Base-by-base conservation (phyloP, 108 stramenopile species). In the Asterionellopsis glacialis region DNA sequence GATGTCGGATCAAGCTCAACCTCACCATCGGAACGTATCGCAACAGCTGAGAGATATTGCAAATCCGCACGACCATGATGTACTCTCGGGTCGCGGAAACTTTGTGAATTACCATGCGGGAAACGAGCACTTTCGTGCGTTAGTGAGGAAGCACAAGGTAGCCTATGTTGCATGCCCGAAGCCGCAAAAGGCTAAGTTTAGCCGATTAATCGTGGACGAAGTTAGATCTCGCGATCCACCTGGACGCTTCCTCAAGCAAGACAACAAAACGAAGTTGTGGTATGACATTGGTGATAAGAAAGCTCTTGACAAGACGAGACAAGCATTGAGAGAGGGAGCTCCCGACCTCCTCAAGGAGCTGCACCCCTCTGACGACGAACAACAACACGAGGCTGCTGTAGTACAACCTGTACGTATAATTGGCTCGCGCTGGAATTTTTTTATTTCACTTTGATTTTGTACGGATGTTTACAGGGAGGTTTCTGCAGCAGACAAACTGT, bases 221-320 rank as follows among this genome's bases (percentile, higher is more conserved):
- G 85, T 94, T 51, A 67, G 75, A 56, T 42, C 61, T 47, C 69
- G 79, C 58, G 58, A 81, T 51, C 89, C 89, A 0, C 87, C 89
- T 0, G 90, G 90, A n/a, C 68, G 88, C 40, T 94, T 91, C 59
- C 82, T 91, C 33, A 91, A 91, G 51, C 91, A 93, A 67, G 86
- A 88, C 77, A 55, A 61, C 19, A 49, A 63, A n/a, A 79, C 88
- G 6, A 89, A 91, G 45, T 51, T 91, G 13, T 94, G 87, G 89
- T 68, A 74, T 61, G 93, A 94, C 41, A 87, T 94, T 49, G 93
- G 88, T 19, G 90, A 94, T 44, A 91, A 94, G 80, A 87, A 90
- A 51, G 85, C 85, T 0, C 50, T 88, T 21, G 89, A 94, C 59
- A 94, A 94, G 65, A 94, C 93, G 0, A 55, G 87, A 28, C 93